These are phyloP conservation scores for Nakaseomyces uthaithaninus DNA, from an alignment of 1,139 yeast species.

Conservation along the genomic window DNA sequence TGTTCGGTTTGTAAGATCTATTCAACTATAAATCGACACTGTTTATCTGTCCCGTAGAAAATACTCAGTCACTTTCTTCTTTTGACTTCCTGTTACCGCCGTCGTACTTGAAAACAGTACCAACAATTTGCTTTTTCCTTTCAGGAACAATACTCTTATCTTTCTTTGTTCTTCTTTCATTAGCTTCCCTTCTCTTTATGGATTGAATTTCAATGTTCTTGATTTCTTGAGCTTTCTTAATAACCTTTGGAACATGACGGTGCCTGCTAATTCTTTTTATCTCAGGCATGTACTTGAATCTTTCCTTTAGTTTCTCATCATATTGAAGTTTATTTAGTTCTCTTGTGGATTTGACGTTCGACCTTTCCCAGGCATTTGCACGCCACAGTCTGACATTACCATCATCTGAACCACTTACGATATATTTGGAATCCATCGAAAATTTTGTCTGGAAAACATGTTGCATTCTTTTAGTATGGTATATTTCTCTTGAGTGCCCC, in stretches of 20 bases:
- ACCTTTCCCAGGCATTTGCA: constrained; percentile 72
- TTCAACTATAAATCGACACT: background rate
- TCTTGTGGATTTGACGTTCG: constrained; percentile 70
- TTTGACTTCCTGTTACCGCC: constrained; percentile 13
- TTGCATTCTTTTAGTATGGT: constrained; percentile 97
- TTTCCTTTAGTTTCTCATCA: constrained; percentile 82
- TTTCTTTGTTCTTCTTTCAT: constrained; percentile 70
- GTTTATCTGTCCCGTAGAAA: background rate
- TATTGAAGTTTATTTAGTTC: constrained; percentile 82
- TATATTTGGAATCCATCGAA: constrained; percentile 81
- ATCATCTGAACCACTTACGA: constrained; percentile 89
- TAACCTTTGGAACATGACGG: constrained; percentile 79
- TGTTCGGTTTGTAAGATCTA: background rate
- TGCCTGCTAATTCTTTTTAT: constrained; percentile 82
- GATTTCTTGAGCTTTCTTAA: constrained; percentile 83
- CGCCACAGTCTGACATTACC: constrained; percentile 95
- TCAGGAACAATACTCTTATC: constrained; percentile 57
- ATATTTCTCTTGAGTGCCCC: constrained; percentile 91
- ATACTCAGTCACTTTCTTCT: constrained; percentile 9
- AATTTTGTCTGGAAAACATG: constrained; percentile 76
- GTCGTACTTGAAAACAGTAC: constrained; percentile 55
- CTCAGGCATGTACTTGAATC: constrained; percentile 95
- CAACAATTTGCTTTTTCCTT: constrained; percentile 78
- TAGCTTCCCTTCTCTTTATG: constrained; percentile 71
- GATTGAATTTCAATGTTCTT: constrained; percentile 67